These are phyloP conservation scores for Rhinocladiella mackenziei DNA, from an alignment of 2,329 filamentous ascomycete species.

Conservation along the genomic window DNA sequence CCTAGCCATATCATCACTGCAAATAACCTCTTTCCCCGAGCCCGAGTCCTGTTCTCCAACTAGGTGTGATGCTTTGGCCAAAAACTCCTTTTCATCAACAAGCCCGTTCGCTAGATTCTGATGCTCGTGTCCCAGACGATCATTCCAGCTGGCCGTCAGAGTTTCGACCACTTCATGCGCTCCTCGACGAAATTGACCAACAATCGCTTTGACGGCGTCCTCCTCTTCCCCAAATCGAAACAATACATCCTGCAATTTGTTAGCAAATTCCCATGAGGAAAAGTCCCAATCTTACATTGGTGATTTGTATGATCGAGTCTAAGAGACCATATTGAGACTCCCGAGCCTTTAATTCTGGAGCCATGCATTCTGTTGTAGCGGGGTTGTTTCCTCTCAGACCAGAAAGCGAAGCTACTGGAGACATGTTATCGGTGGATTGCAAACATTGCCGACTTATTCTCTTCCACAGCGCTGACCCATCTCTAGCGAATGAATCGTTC, in stretches of 20 bases:
- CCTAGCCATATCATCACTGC: not conserved
- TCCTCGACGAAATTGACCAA: slow-evolving; percentile 9
- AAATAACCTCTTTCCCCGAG: slow-evolving; percentile 5
- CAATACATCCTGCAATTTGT: slow-evolving; percentile 17
- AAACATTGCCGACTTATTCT: slow-evolving; percentile 9
- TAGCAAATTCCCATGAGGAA: slow-evolving; percentile 1
- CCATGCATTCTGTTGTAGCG: not conserved
- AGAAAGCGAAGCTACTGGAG: slow-evolving; percentile 4
- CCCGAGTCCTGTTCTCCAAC: slow-evolving; percentile 3
- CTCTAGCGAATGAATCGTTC: slow-evolving; percentile 5
- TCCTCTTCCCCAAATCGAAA: slow-evolving; percentile 23
- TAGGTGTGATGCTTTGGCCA: slow-evolving; percentile 10
- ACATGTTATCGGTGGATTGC: slow-evolving; percentile 11
- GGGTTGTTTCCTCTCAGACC: not conserved
- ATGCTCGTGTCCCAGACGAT: slow-evolving; percentile 17
- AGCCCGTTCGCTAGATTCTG: slow-evolving; percentile 4
- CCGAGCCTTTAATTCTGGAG: slow-evolving; percentile 3
- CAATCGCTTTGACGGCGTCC: slow-evolving; percentile 16
- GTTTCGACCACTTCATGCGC: slow-evolving; percentile 14
- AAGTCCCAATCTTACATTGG: slow-evolving; percentile 8
- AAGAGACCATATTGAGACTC: slow-evolving; percentile 16
- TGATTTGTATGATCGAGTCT: slow-evolving; percentile 17
- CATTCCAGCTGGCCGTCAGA: slow-evolving; percentile 19
- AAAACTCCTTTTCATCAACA: slow-evolving; percentile 9
- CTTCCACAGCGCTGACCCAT: slow-evolving; percentile 5